Evolutionary conservation across 495 filamentous ascomycete species (phyloP), one percentile per base, ranked within the genome.

Genomic region (Bryoglossum gracile): DNA sequence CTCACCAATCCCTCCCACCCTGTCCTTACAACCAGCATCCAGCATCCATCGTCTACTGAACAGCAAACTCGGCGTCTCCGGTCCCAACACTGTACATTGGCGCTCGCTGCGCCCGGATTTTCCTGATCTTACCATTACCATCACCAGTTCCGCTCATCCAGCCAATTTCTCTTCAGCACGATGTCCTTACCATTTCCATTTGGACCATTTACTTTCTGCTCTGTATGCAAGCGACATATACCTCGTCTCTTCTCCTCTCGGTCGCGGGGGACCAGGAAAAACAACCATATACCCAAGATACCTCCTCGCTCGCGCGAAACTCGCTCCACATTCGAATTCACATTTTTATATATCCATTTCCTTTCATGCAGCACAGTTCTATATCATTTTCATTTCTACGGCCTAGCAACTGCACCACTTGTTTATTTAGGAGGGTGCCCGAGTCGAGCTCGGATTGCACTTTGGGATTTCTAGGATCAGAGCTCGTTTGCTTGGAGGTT

Each of bases 241-340:
- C 13, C 13, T 30, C 26, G 26, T 30, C 26, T 30, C 26, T 30
- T 13, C 40, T 42, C 38, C 38, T 49, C 38, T 44, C 48, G 51
- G 35, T 40, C 16, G 23, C 22, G 28, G 38, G 26, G 14, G 45
- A 17, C 17, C n/a, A 19, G 46, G 50, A 19, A 43, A 48, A 53
- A n/a, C n/a, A n/a, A 43, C 41, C 46, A 50, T 50, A 58, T 58
- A 58, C 55, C 51, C 55, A 39, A 43, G 45, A 35, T 48, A 17
- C 26, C 46, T 46, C 35, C 47, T 30, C 52, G 53, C 56, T 58
- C 55, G 52, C 59, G 59, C 55, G 55, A 53, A 54, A 14, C 13
- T 48, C 50, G 32, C 46, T 45, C 46, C 33, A n/a, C n/a, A n/a
- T n/a, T n/a, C n/a, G n/a, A n/a, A n/a, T n/a, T n/a, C n/a, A n/a